Evolutionary conservation across 768 basidiomycete genomes (phyloP).

Genomic region (Xerocomus potaroensis): DNA sequence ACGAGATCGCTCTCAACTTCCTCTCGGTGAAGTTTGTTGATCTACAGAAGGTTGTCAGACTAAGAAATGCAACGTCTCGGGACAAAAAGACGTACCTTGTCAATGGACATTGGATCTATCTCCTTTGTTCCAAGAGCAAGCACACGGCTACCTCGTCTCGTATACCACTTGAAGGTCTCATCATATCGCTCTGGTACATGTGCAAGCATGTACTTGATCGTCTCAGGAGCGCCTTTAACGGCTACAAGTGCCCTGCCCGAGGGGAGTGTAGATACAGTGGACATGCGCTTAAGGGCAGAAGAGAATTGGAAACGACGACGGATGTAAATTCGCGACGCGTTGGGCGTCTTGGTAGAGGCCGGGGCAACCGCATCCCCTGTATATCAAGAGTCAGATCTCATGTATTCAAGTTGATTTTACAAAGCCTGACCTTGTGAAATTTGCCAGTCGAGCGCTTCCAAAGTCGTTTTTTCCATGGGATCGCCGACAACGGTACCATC

Average conservation of each 20-base stretch:
- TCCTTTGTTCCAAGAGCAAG: constrained; percentile 88
- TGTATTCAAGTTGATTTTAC: neutral
- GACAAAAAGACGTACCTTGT: constrained; percentile 57
- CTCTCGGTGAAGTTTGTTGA: constrained; percentile 83
- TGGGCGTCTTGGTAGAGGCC: constrained; percentile 43
- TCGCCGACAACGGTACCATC: constrained; percentile 95
- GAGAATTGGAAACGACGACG: constrained; percentile 97
- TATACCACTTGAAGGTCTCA: constrained; percentile 93
- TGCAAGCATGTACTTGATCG: constrained; percentile 83
- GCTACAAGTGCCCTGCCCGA: constrained; percentile 60
- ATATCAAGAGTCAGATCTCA: neutral
- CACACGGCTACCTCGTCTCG: constrained; percentile 88
- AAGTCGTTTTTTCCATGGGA: constrained; percentile 97
- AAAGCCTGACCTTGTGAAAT: constrained; percentile 54
- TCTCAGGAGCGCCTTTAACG: constrained; percentile 97
- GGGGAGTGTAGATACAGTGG: constrained; percentile 71
- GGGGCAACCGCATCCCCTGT: constrained; percentile 68
- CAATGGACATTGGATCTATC: constrained; percentile 61
- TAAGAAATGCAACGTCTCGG: neutral
- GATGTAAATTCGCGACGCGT: constrained; percentile 63
- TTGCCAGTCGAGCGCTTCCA: constrained; percentile 89
- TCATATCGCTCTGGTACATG: constrained; percentile 78
- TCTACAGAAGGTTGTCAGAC: constrained; percentile 40
- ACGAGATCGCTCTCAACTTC: constrained; percentile 70
- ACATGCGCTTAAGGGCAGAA: constrained; percentile 96